Conservation (phyloP, 805 yeast species). For the Wickerhamiella kazuoi region DNA sequence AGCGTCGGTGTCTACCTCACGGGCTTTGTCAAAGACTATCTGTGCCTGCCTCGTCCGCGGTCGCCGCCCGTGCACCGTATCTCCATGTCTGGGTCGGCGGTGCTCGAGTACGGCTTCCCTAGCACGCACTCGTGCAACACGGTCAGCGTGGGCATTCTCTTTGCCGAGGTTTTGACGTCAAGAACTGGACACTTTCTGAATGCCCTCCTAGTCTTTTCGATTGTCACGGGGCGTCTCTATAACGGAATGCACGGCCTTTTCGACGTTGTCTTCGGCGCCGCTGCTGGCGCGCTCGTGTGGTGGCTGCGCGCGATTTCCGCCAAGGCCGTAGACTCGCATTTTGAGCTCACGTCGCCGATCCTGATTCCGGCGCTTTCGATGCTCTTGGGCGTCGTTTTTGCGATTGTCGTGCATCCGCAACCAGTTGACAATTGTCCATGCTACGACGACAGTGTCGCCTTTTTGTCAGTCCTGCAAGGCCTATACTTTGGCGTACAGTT, state of each 20-base stretch:
- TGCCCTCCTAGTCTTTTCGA: constrained; percentile 35
- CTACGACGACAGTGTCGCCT: constrained; percentile 87
- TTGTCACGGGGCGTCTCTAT: constrained; percentile 68
- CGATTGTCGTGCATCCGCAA: constrained; percentile 50
- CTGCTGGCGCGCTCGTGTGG: constrained; percentile 42
- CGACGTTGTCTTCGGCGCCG: constrained; percentile 51
- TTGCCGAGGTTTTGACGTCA: constrained; percentile 11
- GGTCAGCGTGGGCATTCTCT: constrained; percentile 50
- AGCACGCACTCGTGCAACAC: constrained; percentile 92
- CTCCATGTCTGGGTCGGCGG: constrained; percentile 78
- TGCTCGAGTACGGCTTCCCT: constrained; percentile 90
- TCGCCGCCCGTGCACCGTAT: constrained; percentile 85
- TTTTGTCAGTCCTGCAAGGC: constrained; percentile 74
- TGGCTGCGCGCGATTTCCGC: constrained; percentile 29
- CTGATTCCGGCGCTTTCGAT: constrained; percentile 4
- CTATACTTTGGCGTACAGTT: constrained; percentile 44
- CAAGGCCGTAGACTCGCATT: constrained; percentile 26
- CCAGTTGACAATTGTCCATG: constrained; percentile 95
- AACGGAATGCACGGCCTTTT: constrained; percentile 96
- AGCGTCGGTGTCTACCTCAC: constrained; percentile 39
- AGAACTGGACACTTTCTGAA: constrained; percentile 6
- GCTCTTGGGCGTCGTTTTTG: constrained; percentile 1
- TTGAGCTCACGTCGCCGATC: background rate
- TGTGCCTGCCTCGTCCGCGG: constrained; percentile 81
- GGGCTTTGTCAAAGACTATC: constrained; percentile 64